A percentile compares a stretch with the other conserved stretches of the same genome.
These are phyloP conservation scores for Aureobasidium mangrovei DNA, from an alignment of 2,329 filamentous ascomycete genomes.

Conservation along the genomic window DNA sequence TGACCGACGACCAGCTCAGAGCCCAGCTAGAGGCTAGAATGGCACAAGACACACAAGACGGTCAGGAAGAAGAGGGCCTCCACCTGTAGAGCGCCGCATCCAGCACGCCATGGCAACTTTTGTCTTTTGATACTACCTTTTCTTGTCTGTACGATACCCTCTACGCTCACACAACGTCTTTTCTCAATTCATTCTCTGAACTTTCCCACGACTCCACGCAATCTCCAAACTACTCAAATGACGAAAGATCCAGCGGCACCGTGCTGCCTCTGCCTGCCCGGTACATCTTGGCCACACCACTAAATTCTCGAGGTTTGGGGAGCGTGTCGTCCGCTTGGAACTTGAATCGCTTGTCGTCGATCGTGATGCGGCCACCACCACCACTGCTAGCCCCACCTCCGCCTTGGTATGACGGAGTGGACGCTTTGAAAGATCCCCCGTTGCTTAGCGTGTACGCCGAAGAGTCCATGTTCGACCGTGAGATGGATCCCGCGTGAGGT, in stretches of 20 bases:
- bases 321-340: slow-evolving; percentile 76
- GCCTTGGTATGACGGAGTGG: slow-evolving; percentile 11
- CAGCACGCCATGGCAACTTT: not conserved
- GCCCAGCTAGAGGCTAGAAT: slow-evolving; percentile 48
- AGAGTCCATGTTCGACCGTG: slow-evolving; percentile 20
- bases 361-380: slow-evolving; percentile 33
- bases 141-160: slow-evolving; percentile 4
- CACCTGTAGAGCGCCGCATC: slow-evolving; percentile 41
- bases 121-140: not conserved
- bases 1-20: slow-evolving; percentile 53
- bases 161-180: not conserved
- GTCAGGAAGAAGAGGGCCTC: slow-evolving; percentile 47
- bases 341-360: slow-evolving; percentile 75
- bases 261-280: slow-evolving; percentile 87
- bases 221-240: slow-evolving; percentile 36
- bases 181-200: not conserved
- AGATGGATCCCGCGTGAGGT: slow-evolving; percentile 13
- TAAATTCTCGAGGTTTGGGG: slow-evolving; percentile 76
- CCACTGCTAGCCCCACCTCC: not conserved
- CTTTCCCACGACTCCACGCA: not conserved
- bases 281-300: slow-evolving; percentile 67
- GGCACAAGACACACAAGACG: slow-evolving; percentile 32
- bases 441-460: slow-evolving; percentile 33
- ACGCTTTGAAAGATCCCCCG: slow-evolving; percentile 22
- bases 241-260: slow-evolving; percentile 76